Conservation (phyloP, 2,329 filamentous ascomycete species). For the Colletotrichum sp. region DNA sequence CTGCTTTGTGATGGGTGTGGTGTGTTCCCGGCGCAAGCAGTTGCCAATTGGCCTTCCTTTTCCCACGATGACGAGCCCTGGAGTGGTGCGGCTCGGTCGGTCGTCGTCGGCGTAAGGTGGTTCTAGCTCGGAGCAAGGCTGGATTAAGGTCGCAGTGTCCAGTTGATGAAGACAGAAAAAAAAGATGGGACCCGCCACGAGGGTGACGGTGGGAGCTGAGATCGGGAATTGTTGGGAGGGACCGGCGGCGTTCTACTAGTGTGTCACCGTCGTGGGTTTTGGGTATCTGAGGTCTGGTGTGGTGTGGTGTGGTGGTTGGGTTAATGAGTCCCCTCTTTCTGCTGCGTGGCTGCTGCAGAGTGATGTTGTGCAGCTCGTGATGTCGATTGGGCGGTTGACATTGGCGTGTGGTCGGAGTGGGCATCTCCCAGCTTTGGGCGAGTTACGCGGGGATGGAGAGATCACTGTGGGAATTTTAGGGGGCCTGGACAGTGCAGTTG, state of each 20-base stretch:
- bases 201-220: neutral
- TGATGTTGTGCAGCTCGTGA: neutral
- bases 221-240: neutral
- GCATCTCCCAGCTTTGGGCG: neutral
- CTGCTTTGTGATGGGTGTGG: neutral
- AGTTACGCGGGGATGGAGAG: neutral
- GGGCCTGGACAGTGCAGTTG: neutral
- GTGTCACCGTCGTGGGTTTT: neutral
- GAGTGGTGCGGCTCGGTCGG: constrained; percentile 3
- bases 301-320: neutral
- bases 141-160: neutral
- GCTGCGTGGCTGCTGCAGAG: neutral
- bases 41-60: neutral
- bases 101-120: constrained; percentile 7
- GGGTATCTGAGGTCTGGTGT: neutral
- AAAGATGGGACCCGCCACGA: neutral
- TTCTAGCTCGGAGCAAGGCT: constrained; percentile 9
- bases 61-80: neutral
- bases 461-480: constrained; percentile 2
- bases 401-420: neutral
- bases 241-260: neutral
- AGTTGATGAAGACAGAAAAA: neutral
- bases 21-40: constrained; percentile 22
- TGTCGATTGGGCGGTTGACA: neutral
- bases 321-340: neutral